Percentiles rank a stretch among this genome's conserved stretches.
Conservation (phyloP, 495 filamentous ascomycete genomes). For the Pseudomonodictys pantanalensis region DNA sequence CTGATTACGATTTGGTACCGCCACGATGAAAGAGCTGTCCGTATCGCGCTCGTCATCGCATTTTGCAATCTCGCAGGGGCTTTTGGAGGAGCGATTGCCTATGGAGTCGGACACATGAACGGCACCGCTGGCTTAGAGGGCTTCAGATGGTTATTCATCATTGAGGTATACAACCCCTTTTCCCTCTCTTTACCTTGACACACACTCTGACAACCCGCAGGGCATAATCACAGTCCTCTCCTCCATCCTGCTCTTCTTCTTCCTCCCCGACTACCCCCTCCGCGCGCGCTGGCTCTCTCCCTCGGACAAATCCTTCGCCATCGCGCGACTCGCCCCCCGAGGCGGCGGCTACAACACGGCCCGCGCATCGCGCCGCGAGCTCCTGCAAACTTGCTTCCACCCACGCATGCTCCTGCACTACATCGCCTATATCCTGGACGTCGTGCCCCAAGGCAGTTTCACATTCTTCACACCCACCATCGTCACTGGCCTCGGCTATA, state of each 20-base stretch:
- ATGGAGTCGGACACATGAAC: slow-evolving; percentile 24
- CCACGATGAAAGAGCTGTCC: slow-evolving; percentile 14
- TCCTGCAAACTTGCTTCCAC: slow-evolving; percentile 14
- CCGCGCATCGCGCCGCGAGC: slow-evolving; percentile 14
- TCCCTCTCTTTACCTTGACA: too few relatives aligned
- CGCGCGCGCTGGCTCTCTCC: slow-evolving; percentile 7
- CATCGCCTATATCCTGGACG: slow-evolving; percentile 18
- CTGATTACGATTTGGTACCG: slow-evolving; percentile 25
- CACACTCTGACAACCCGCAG: too few relatives aligned
- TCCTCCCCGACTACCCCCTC: slow-evolving; percentile 1
- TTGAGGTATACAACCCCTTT: neutral
- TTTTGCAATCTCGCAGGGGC: slow-evolving; percentile 26
- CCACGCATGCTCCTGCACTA: slow-evolving; percentile 26
- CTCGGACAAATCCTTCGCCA: slow-evolving; percentile 1
- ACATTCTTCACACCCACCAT: slow-evolving; percentile 22
- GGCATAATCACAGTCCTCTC: slow-evolving; percentile 3
- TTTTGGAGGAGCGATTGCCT: slow-evolving; percentile 27
- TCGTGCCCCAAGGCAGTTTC: slow-evolving; percentile 6
- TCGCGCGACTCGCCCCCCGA: slow-evolving; percentile 6
- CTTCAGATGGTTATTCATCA: slow-evolving; percentile 26
- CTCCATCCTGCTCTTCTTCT: neutral
- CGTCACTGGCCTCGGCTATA: slow-evolving; percentile 11
- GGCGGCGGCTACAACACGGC: slow-evolving; percentile 29
- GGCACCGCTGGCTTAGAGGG: slow-evolving; percentile 22
- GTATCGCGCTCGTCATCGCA: slow-evolving; percentile 23